These are phyloP conservation scores for Zangia roseola DNA, from an alignment of 768 basidiomycete genomes.

Conservation along the genomic window DNA sequence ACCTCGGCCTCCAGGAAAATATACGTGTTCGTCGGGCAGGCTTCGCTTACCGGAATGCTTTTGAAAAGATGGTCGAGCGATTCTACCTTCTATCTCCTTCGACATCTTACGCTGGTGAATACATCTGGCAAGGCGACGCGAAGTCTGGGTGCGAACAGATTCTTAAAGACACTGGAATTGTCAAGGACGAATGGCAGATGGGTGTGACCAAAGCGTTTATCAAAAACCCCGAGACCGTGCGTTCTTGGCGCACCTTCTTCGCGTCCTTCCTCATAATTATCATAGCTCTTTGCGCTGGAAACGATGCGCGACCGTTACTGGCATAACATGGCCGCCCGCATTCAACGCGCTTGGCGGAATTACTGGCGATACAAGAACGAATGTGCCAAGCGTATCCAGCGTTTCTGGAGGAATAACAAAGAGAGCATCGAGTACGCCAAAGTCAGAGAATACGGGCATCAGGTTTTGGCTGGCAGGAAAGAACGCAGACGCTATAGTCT, in stretches of 20 bases:
- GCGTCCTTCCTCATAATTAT: background rate
- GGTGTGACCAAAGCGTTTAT: slow-evolving; percentile 98
- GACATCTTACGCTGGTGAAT: slow-evolving; percentile 98
- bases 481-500: slow-evolving; percentile 93
- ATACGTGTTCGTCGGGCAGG: slow-evolving; percentile 96
- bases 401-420: slow-evolving; percentile 99
- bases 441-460: slow-evolving; percentile 92
- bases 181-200: slow-evolving; percentile 99
- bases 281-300: slow-evolving; percentile 92
- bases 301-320: slow-evolving; percentile 99
- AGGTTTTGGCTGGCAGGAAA: slow-evolving; percentile 86
- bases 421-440: slow-evolving; percentile 87
- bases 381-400: slow-evolving; percentile 90
- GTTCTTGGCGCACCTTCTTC: slow-evolving; percentile 20
- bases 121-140: slow-evolving; percentile 91
- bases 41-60: slow-evolving; percentile 97
- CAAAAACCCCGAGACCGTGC: slow-evolving; percentile 96
- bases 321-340: slow-evolving; percentile 99
- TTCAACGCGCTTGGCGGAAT: slow-evolving; percentile 95
- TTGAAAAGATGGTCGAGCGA: slow-evolving; percentile 98
- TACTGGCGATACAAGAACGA: slow-evolving; percentile 95
- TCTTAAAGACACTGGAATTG: slow-evolving; percentile 91
- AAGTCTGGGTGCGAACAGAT: slow-evolving; percentile 92
- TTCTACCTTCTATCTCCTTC: slow-evolving; percentile 95
- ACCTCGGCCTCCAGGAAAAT: slow-evolving; percentile 97